These are phyloP conservation scores for Trametes meyenii DNA, from an alignment of 768 basidiomycete genomes.

Conservation along the genomic window DNA sequence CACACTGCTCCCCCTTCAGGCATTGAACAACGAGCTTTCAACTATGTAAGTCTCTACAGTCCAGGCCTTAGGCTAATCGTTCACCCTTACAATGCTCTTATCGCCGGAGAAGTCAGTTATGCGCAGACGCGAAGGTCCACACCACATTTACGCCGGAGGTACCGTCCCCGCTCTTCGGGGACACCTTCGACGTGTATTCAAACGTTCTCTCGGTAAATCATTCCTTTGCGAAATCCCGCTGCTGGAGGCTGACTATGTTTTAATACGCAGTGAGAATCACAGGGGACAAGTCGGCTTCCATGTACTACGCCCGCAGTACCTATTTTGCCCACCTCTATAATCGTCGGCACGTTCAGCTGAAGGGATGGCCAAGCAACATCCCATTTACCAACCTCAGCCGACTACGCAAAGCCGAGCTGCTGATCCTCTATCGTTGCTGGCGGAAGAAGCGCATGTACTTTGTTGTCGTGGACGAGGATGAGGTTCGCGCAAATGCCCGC, in stretches of 20 bases:
- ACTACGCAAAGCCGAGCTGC: neutral
- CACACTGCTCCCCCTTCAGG: too few relatives aligned
- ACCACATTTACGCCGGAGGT: too few relatives aligned
- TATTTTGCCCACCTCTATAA: neutral
- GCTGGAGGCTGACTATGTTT: neutral
- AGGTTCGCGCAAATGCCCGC: neutral
- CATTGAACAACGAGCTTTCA: too few relatives aligned
- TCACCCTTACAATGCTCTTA: too few relatives aligned
- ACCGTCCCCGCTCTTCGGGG: neutral
- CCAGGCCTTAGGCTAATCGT: too few relatives aligned
- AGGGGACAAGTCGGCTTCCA: neutral
- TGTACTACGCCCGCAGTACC: neutral
- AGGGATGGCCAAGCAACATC: neutral
- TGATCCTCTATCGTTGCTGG: neutral
- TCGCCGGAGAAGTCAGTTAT: too few relatives aligned
- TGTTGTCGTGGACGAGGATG: neutral
- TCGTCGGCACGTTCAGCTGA: neutral
- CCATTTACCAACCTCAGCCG: neutral
- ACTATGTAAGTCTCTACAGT: too few relatives aligned
- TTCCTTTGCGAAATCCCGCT: neutral
- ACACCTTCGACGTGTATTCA: neutral
- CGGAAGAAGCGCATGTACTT: neutral
- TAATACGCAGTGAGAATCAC: neutral
- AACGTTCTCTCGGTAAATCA: neutral
- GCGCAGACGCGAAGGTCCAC: too few relatives aligned